Percentiles rank a stretch among this genome's conserved stretches.
These are phyloP conservation scores for Lumnitzera littorea DNA, from an alignment of 345 rosid genomes.

Conservation along the genomic window DNA sequence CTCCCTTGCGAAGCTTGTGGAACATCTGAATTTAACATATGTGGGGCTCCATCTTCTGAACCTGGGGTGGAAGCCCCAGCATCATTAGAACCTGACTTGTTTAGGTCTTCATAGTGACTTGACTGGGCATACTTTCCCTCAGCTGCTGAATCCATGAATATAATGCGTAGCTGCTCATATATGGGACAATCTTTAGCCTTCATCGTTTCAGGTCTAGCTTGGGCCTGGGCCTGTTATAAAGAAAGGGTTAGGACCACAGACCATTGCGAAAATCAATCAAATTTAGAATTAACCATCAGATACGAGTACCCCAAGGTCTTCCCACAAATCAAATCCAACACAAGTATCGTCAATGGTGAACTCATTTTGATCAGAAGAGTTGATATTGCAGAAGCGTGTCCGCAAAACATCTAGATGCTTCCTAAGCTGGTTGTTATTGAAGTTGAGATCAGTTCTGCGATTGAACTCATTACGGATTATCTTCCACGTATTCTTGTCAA, in stretches of 20 bases:
- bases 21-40: slow-evolving; percentile 11
- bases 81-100: slow-evolving; percentile 33
- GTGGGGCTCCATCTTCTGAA: slow-evolving; percentile 26
- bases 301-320: slow-evolving; percentile 47
- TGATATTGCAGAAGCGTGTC: slow-evolving; percentile 51
- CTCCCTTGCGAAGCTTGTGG: slow-evolving; percentile 12
- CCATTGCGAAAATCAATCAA: background rate
- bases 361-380: slow-evolving; percentile 50
- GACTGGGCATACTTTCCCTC: slow-evolving; percentile 87
- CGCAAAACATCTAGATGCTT: slow-evolving; percentile 76
- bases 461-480: slow-evolving; percentile 62
- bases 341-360: slow-evolving; percentile 47
- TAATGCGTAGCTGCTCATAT: slow-evolving; percentile 62
- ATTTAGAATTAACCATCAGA: slow-evolving; percentile 1
- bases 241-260: background rate
- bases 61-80: slow-evolving; percentile 13
- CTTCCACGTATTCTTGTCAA: slow-evolving; percentile 74
- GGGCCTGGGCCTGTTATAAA: slow-evolving; percentile 51
- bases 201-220: slow-evolving; percentile 39
- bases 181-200: slow-evolving; percentile 68
- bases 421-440: slow-evolving; percentile 71
- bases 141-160: slow-evolving; percentile 52
- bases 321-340: slow-evolving; percentile 74
- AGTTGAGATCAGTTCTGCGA: slow-evolving; percentile 47
- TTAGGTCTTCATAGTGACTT: slow-evolving; percentile 72